phyloP scores from a whole-genome alignment of 768 basidiomycete species.

The Boletus pseudopeckii region DNA sequence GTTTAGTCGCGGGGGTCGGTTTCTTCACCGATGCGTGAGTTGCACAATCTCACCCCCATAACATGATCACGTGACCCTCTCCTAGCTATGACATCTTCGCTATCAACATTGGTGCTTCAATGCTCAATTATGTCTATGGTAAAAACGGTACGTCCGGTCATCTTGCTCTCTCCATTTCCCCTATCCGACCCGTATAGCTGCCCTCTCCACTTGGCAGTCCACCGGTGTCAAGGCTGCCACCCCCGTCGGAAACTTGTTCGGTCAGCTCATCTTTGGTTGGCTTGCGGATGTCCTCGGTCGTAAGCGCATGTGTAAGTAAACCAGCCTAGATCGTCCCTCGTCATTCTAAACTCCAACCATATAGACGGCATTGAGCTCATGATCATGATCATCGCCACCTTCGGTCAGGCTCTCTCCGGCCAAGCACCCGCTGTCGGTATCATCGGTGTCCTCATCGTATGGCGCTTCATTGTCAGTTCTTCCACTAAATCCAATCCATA shows the following conservation, averaged over 20 bases:
- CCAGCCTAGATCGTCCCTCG: not conserved
- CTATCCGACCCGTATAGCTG: constrained; percentile 4
- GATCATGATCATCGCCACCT: constrained; percentile 78
- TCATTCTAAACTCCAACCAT: not conserved
- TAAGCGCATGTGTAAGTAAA: constrained; percentile 72
- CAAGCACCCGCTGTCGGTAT: constrained; percentile 63
- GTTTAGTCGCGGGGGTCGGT: constrained; percentile 70
- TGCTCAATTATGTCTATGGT: constrained; percentile 83
- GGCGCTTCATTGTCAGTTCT: constrained; percentile 67
- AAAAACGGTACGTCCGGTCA: constrained; percentile 5
- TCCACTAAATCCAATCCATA: not conserved
- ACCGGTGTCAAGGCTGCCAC: constrained; percentile 77
- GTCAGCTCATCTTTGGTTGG: constrained; percentile 78
- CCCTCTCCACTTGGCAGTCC: constrained; percentile 55
- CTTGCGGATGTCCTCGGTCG: constrained; percentile 74
- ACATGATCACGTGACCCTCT: not conserved
- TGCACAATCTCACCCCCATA: not conserved
- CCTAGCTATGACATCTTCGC: constrained; percentile 77
- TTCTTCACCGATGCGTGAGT: constrained; percentile 86
- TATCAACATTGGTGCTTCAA: constrained; percentile 79
- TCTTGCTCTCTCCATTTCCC: not conserved
- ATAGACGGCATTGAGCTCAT: constrained; percentile 56
- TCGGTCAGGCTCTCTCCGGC: constrained; percentile 76
- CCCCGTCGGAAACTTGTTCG: constrained; percentile 70
- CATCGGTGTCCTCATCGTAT: constrained; percentile 74